A percentile compares a stretch with the other conserved stretches of the same genome.
These are phyloP conservation scores for Coccinonectria pachysandricola DNA, from an alignment of 2,329 filamentous ascomycete species.

Conservation along the genomic window DNA sequence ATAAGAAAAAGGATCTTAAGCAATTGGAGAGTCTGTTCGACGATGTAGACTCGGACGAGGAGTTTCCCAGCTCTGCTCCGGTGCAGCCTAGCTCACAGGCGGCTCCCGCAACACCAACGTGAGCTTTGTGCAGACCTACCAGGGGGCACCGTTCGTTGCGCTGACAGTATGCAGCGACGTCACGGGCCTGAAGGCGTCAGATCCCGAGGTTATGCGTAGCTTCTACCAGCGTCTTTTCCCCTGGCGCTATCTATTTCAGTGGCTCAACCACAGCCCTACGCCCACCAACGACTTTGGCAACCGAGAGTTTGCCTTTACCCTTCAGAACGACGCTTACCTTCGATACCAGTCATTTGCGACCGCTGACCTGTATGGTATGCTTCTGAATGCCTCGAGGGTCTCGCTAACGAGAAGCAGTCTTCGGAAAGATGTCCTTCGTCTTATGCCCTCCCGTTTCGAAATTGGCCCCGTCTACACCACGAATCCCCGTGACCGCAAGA, in stretches of 20 bases:
- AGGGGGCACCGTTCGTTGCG: background rate
- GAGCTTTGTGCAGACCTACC: constrained; percentile 14
- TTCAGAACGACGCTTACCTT: constrained; percentile 85
- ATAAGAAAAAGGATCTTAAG: constrained; percentile 36
- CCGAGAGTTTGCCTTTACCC: constrained; percentile 90
- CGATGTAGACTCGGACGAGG: constrained; percentile 49
- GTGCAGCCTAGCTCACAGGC: constrained; percentile 29
- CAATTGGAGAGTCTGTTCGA: constrained; percentile 47
- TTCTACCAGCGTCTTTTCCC: constrained; percentile 96
- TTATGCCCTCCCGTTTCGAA: constrained; percentile 91
- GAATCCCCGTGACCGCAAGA: constrained; percentile 89
- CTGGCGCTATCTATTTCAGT: constrained; percentile 90
- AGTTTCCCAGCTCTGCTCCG: constrained; percentile 44
- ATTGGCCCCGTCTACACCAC: constrained; percentile 95
- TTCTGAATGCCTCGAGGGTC: background rate
- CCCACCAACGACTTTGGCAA: constrained; percentile 83
- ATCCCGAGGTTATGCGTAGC: constrained; percentile 77
- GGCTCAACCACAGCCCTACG: constrained; percentile 87
- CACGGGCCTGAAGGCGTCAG: constrained; percentile 42
- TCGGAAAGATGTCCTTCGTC: constrained; percentile 79
- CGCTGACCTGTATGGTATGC: constrained; percentile 37
- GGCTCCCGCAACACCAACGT: constrained; percentile 36
- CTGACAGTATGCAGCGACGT: constrained; percentile 20
- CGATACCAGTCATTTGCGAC: constrained; percentile 68
- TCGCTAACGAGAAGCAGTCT: constrained; percentile 39